These are phyloP conservation scores for Colletotrichum orbiculare DNA, from an alignment of 2,329 filamentous ascomycete genomes.

Conservation along the genomic window DNA sequence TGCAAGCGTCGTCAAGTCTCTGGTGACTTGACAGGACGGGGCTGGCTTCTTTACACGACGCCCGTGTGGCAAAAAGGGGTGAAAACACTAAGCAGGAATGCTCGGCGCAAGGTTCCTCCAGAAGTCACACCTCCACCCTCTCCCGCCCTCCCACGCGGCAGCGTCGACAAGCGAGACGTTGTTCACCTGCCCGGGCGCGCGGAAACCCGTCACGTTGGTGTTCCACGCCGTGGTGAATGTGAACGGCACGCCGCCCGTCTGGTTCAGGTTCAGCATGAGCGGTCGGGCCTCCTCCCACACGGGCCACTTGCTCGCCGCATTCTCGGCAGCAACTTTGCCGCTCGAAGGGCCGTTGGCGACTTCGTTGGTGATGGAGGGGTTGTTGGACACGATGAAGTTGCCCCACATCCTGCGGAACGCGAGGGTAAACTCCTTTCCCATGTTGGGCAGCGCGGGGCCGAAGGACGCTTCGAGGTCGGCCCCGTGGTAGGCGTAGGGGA, in stretches of 20 bases:
- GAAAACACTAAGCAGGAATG: conserved; percentile 9
- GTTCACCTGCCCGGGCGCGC: conserved; percentile 47
- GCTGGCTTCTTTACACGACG: no score
- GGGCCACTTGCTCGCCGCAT: conserved; percentile 46
- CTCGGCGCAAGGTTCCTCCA: conserved; percentile 46
- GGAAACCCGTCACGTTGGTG: conserved; percentile 41
- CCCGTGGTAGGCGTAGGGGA: conserved; percentile 53
- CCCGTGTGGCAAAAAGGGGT: no score
- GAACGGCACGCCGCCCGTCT: conserved; percentile 52
- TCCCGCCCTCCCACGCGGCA: conserved; percentile 58
- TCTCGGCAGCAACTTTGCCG: conserved; percentile 44
- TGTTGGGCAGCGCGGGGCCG: conserved; percentile 41
- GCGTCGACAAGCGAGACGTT: conserved; percentile 54
- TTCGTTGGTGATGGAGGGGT: conserved; percentile 50
- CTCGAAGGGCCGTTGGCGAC: conserved; percentile 43
- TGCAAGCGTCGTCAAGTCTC: conserved; percentile 56
- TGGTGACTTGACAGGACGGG: conserved; percentile 47
- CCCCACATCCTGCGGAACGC: conserved; percentile 58
- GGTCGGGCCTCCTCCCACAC: conserved; percentile 46
- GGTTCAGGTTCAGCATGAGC: conserved; percentile 57
- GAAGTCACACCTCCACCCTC: conserved; percentile 58
- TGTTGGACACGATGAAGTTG: conserved; percentile 55
- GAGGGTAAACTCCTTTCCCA: conserved; percentile 42
- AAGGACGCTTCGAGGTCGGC: conserved; percentile 52
- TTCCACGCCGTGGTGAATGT: conserved; percentile 30